Base-by-base conservation (phyloP, 441 rosid species). In the Corymbia calophylla region DNA sequence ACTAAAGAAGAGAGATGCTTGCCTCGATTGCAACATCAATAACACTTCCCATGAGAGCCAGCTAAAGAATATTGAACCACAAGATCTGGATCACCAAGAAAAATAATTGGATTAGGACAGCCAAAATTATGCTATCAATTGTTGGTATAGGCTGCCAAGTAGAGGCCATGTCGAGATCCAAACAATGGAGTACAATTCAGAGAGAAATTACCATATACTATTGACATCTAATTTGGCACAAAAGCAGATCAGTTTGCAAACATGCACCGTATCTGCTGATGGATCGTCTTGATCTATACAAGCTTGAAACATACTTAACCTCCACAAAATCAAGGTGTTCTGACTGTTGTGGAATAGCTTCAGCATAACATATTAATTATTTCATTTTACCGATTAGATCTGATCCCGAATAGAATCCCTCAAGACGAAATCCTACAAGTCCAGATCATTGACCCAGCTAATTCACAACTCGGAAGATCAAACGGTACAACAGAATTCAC, bases 21-120 rank as follows among this genome's bases (percentile, higher is more conserved):
- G 95, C 98, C 97, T 90, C 92, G 64, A 31, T 91, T 68, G 94
- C 88, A 90, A 90, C 90, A 48, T 92, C 95, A 70, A 89, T 92
- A 77, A 88, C 87, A 55, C 93, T 85, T 88, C 93, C 96, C 98
- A 95, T 96, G 88, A 89, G 85, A 14, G 86, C 9, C 70, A 86
- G 53, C 77, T 91, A 89, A 58, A 89, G 86, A 47, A 48, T 25
- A 12, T 23, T 87, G 14, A 49, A 86, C 84, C n/a, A 31, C 32
- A 68, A 53, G 87, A 93, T 62, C 94, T 93, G 91, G 89, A 91
- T 23, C 86, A 53, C 35, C 84, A 77, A 77, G 84, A 77, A 44
- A 53, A 44, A 77, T 25, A 77, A 77, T 23, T 44, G 53, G 44
- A 77, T 77, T 44, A 77, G 84, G 27, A 77, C 84, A 77, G 84